Evolutionary conservation across 441 rosid species (phyloP), one percentile per base, ranked within the genome.

Genomic region (Brassica balearica): DNA sequence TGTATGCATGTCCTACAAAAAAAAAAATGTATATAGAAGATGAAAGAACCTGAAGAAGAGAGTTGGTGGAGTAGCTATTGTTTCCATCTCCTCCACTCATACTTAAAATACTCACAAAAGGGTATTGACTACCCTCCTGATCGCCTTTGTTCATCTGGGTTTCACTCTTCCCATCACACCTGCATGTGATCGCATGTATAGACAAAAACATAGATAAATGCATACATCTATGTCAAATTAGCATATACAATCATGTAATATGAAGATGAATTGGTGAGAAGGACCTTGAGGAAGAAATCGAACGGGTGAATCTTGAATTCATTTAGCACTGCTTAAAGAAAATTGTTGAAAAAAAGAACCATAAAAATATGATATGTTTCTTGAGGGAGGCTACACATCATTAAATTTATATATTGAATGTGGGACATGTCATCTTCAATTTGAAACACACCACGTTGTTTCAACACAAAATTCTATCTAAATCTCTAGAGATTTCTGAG

Each of bases 1-100:
- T 46, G 53, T 11, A 46, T 3, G 53, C 14, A 46, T 46, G 53
- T 46, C 14, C 53, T 4, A 46, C 53, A 12, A 46, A 11, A 14
- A 51, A 51, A 5, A 17, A 36, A 55, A 23, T 23, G 27, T 15
- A 55, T 15, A 19, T 71, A 71, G 29, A 70, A 11, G 48, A 27
- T 10, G 61, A 73, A 65, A 73, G 48, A 73, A 74, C 77, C 77
- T 74, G 77, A 20, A 74, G 68, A 68, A 67, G 59, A 67, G 68
- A 75, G 20, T 75, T 75, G 17, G 68, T 41, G n/a, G 67, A 66
- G 71, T 75, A 75, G 46, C 72, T 75, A 22, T 58, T 67, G 60
- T 8, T 38, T 65, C 71, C 71, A 65, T 65, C 65, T 32, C 77
- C 77, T 46, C 76, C 69, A 32, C 19, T 56, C 71, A 74, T 74